Evolutionary conservation across 352 stramenopile genomes (phyloP), one percentile per base, ranked within the genome.

Genomic region (Phytophthora chlamydospora): DNA sequence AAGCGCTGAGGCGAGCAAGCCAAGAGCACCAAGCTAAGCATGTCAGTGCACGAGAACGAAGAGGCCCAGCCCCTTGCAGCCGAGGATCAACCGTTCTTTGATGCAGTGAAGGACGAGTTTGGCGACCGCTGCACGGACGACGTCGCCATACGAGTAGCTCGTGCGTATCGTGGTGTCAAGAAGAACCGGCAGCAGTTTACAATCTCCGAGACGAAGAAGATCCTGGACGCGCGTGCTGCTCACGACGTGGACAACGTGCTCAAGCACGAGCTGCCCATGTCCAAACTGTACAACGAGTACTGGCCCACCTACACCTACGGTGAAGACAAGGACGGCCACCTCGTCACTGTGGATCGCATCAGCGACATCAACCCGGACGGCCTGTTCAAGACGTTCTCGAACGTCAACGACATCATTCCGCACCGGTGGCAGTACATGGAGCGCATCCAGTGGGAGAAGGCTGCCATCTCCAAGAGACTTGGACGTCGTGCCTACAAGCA

Each of bases 371-470:
- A 85, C 24, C 32, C 83, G 8, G 82, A 91, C 14, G 69, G 71
- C 1, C 78, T 90, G 54, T 73, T 87, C 45, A 78, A 80, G 50
- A 70, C 80, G 19, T 91, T 95, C 45, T 33, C 45, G 16, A 62
- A 76, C 36, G 52, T 88, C 11, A 80, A 91, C 17, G 46, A 82
- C 17, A 66, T 93, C 24, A 58, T 92, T 21, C 76, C 78, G 2
- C 77, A 91, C 58, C 80, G 83, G 19, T 75, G 75, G 43, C 83
- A 91, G 66, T 88, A 88, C 54, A 91, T 91, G 80, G 85, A 95
- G 59, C 80, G 77, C 12, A 80, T 93, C 41, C 82, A 91, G 62
- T 89, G 80, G 80, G 80, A 91, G 62, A 91, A 91, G 58, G 68
- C 53, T 3, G 80, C 78, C n/a, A 76, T 91, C 54, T 90, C 81